A percentile compares a stretch with the other conserved stretches of the same genome.
These are phyloP conservation scores for Trametes cubensis DNA, from an alignment of 768 basidiomycete species.

Conservation along the genomic window DNA sequence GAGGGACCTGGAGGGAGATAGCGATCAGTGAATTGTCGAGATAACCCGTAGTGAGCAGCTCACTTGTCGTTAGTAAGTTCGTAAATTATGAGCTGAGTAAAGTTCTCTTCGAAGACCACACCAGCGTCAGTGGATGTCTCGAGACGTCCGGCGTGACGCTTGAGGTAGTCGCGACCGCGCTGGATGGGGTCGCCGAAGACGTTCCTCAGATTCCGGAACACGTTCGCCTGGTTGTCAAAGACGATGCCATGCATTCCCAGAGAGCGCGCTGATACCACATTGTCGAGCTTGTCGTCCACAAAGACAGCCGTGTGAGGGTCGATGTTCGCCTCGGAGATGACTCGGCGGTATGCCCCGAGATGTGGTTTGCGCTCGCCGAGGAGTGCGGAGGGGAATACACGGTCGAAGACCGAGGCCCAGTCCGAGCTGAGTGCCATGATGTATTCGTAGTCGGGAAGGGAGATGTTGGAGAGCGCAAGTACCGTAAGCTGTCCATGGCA, in stretches of 20 bases:
- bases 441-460: constrained; percentile 50
- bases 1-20: constrained; percentile 40
- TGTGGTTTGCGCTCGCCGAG: constrained; percentile 60
- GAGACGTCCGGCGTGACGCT: constrained; percentile 42
- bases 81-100: constrained; percentile 59
- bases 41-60: constrained; percentile 47
- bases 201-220: constrained; percentile 50
- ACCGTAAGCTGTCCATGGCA: constrained; percentile 37
- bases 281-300: constrained; percentile 63
- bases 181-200: constrained; percentile 49
- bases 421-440: constrained; percentile 51
- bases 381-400: constrained; percentile 54
- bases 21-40: constrained; percentile 31
- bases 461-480: constrained; percentile 65
- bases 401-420: constrained; percentile 40
- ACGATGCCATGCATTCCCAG: constrained; percentile 59
- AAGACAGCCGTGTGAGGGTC: constrained; percentile 54
- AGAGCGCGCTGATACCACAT: constrained; percentile 58
- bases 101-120: constrained; percentile 51
- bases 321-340: constrained; percentile 45
- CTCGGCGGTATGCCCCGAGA: constrained; percentile 54
- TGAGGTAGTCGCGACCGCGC: constrained; percentile 47
- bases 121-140: constrained; percentile 49
- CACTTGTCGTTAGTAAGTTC: constrained; percentile 56
- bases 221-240: constrained; percentile 40